Evolutionary conservation across 371 early-diverging fungal genomes (phyloP).

Genomic region (Amoeboaphelidium protococcarum): DNA sequence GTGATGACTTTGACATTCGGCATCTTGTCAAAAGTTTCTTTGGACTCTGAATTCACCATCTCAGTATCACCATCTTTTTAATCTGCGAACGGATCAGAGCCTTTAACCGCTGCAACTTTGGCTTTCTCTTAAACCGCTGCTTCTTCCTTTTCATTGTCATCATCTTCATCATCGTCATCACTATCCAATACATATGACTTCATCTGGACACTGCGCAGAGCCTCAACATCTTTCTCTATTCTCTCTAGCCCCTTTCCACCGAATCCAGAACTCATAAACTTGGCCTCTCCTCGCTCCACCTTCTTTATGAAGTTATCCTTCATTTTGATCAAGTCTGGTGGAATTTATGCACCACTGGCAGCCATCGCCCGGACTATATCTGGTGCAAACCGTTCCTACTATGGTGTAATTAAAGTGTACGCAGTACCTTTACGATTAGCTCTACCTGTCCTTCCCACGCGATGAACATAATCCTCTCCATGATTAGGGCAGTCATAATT

Average conservation of each 20-base stretch:
- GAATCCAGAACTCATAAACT: constrained; percentile 59
- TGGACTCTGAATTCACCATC: no score
- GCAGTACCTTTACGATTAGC: constrained; percentile 92
- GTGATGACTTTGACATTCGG: no score
- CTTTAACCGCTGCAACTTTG: no score
- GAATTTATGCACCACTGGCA: constrained; percentile 37
- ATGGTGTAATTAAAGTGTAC: constrained; percentile 76
- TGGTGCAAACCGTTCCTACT: constrained; percentile 71
- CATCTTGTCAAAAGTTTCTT: no score
- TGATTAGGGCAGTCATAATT: constrained; percentile 97
- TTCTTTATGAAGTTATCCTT: constrained; percentile 57
- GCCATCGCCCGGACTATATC: constrained; percentile 78
- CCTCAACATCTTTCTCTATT: constrained; percentile 78
- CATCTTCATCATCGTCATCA: no score
- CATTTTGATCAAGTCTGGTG: constrained; percentile 42
- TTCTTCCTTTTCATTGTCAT: no score
- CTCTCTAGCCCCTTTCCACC: constrained; percentile 90
- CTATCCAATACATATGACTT: no score
- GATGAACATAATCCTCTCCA: constrained; percentile 94
- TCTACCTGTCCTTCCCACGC: constrained; percentile 95
- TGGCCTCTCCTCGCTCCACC: constrained; percentile 61
- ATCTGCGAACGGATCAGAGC: no score
- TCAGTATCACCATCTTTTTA: no score
- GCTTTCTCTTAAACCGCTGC: no score
- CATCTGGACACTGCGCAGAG: no score